Evolutionary conservation across 768 basidiomycete genomes (phyloP).

Genomic region (Lentinus tigrinus): DNA sequence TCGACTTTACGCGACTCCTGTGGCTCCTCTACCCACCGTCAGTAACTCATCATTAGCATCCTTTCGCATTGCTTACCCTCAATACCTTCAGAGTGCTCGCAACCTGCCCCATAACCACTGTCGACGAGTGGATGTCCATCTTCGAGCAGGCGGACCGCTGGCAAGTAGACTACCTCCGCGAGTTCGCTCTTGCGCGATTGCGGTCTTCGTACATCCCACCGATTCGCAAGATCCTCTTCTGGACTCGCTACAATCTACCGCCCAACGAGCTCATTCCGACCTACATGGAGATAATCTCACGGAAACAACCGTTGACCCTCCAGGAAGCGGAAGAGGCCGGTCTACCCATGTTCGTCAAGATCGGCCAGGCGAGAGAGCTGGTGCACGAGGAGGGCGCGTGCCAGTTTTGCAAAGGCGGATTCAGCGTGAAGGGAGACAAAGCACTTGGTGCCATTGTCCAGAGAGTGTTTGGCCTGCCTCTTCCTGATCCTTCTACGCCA

Average conservation of each 20-base stretch:
- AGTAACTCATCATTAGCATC: background rate
- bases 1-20: slow-evolving; percentile 16
- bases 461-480: background rate
- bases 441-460: background rate
- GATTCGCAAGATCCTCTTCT: slow-evolving; percentile 13
- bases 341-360: background rate
- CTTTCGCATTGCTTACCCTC: background rate
- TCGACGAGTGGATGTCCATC: slow-evolving; percentile 20
- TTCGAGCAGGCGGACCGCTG: slow-evolving; percentile 17
- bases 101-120: slow-evolving; percentile 4
- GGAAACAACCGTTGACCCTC: slow-evolving; percentile 1
- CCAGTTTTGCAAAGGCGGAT: background rate
- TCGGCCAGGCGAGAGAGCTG: slow-evolving; percentile 10
- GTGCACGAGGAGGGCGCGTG: slow-evolving; percentile 6
- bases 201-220: slow-evolving; percentile 9
- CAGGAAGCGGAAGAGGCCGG: slow-evolving; percentile 12
- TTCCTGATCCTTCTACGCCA: background rate
- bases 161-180: slow-evolving; percentile 16
- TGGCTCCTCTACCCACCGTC: slow-evolving; percentile 18
- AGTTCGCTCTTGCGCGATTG: slow-evolving; percentile 2
- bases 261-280: slow-evolving; percentile 5
- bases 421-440: background rate
- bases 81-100: background rate
- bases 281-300: slow-evolving; percentile 13
- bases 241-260: slow-evolving; percentile 11